Percentiles rank a stretch among this genome's conserved stretches.
These are phyloP conservation scores for Pseudovirgaria hyperparasitica DNA, from an alignment of 2,329 filamentous ascomycete species.

Conservation along the genomic window DNA sequence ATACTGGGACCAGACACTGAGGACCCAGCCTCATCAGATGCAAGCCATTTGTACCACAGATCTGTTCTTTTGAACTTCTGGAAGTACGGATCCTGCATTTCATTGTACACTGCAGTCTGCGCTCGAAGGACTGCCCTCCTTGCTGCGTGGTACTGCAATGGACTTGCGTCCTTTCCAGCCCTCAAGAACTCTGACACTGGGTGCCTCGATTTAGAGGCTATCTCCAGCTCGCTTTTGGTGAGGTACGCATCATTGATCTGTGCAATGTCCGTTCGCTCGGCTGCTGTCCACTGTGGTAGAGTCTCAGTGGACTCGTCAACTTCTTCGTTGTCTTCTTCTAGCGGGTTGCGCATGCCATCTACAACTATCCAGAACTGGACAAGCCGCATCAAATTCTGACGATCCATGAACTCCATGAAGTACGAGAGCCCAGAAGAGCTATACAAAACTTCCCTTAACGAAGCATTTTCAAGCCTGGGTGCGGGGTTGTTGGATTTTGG, in stretches of 20 bases:
- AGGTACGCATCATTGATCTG: conserved; percentile 90
- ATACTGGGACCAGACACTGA: conserved; percentile 15
- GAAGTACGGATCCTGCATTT: conserved; percentile 71
- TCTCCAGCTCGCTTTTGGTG: conserved; percentile 66
- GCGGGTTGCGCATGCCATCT: conserved; percentile 84
- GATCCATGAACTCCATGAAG: conserved; percentile 99
- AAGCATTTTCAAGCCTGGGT: conserved; percentile 54
- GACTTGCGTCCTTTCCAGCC: conserved; percentile 62
- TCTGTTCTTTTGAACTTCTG: conserved; percentile 84
- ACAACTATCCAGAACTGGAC: conserved; percentile 99
- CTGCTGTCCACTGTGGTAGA: conserved; percentile 58
- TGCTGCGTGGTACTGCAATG: conserved; percentile 71
- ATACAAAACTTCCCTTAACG: conserved; percentile 73
- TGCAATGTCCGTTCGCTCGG: conserved; percentile 75
- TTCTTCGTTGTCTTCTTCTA: conserved; percentile 75
- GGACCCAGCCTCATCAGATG: conserved; percentile 57
- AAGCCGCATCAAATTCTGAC: conserved; percentile 70
- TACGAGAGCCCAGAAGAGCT: conserved; percentile 87
- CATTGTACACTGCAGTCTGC: conserved; percentile 72
- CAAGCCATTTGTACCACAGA: conserved; percentile 89
- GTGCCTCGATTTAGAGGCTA: conserved; percentile 55
- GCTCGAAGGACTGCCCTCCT: conserved; percentile 68
- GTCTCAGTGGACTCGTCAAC: conserved; percentile 40
- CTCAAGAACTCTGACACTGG: conserved; percentile 67
- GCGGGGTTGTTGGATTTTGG: conserved; percentile 26